Evolutionary conservation across 2,329 filamentous ascomycete species (phyloP).

Genomic region (Phaeosphaeriaceae sp.): DNA sequence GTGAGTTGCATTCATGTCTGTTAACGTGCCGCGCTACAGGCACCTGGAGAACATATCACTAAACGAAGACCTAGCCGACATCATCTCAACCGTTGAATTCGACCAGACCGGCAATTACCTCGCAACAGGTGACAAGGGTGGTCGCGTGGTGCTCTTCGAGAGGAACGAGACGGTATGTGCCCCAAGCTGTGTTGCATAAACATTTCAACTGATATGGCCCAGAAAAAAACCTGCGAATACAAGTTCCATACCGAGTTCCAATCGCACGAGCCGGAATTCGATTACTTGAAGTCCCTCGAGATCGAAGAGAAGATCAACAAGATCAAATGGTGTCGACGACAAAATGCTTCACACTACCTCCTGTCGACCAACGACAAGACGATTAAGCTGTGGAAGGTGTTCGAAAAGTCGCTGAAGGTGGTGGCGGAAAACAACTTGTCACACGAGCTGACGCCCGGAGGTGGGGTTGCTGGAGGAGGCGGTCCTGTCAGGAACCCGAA

Average conservation of each 20-base stretch:
- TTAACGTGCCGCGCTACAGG: background rate
- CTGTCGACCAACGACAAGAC: conserved; percentile 99
- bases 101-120: conserved; percentile 90
- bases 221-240: conserved; percentile 99
- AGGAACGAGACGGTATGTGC: conserved; percentile 89
- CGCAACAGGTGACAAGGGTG: conserved; percentile 89
- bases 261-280: conserved; percentile 98
- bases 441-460: conserved; percentile 84
- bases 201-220: conserved; percentile 22
- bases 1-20: conserved; percentile 55
- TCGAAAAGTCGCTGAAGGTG: conserved; percentile 98
- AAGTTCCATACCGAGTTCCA: conserved; percentile 99
- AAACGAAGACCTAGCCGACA: conserved; percentile 69
- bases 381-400: conserved; percentile 99
- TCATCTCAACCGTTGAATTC: conserved; percentile 91
- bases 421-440: conserved; percentile 99
- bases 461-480: conserved; percentile 75
- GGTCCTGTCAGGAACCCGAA: conserved; percentile 78
- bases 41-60: background rate
- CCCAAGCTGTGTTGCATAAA: background rate
- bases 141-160: conserved; percentile 85
- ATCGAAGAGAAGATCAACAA: conserved; percentile 99
- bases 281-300: conserved; percentile 98
- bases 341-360: conserved; percentile 98
- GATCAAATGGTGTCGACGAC: conserved; percentile 98